A percentile compares a stretch with the other conserved stretches of the same genome.
These are phyloP conservation scores for Filosporella fistucella DNA, from an alignment of 495 filamentous ascomycete genomes.

Conservation along the genomic window DNA sequence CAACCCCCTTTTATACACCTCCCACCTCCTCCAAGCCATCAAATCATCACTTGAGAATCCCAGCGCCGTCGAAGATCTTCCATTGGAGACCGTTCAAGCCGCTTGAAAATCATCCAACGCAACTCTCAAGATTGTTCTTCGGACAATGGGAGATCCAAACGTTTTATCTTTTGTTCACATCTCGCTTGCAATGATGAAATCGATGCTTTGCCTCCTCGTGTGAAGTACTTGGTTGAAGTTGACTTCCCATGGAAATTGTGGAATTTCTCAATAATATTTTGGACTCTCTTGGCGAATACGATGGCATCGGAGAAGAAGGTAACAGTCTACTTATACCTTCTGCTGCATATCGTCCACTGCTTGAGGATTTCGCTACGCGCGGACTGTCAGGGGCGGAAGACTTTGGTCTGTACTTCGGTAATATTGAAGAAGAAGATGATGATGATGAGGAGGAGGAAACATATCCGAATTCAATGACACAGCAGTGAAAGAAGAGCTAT, in stretches of 20 bases:
- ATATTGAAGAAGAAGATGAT: constrained; percentile 68
- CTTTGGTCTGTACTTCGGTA: constrained; percentile 61
- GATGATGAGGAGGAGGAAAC: constrained; percentile 79
- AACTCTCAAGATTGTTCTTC: constrained; percentile 11
- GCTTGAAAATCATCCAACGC: too few relatives aligned
- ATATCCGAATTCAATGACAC: too few relatives aligned
- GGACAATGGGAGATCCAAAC: constrained; percentile 22
- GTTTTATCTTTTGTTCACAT: constrained; percentile 23
- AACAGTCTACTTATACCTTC: too few relatives aligned
- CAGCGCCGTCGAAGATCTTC: too few relatives aligned
- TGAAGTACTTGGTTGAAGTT: constrained; percentile 12
- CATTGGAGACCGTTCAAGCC: too few relatives aligned
- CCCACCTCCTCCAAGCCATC: too few relatives aligned
- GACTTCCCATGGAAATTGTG: constrained; percentile 18
- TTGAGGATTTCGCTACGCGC: constrained; percentile 79
- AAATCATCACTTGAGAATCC: too few relatives aligned
- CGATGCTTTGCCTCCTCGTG: constrained; percentile 12
- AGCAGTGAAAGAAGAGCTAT: too few relatives aligned
- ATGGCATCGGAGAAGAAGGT: too few relatives aligned
- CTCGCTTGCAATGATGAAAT: constrained; percentile 18
- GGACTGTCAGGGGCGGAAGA: constrained; percentile 67
- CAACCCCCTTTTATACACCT: too few relatives aligned
- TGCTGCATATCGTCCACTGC: constrained; percentile 59
- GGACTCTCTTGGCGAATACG: too few relatives aligned
- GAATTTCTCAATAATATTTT: constrained; percentile 21